phyloP scores from a whole-genome alignment of 148 eudicot genomes.

The Mesembryanthemum crystallinum region DNA sequence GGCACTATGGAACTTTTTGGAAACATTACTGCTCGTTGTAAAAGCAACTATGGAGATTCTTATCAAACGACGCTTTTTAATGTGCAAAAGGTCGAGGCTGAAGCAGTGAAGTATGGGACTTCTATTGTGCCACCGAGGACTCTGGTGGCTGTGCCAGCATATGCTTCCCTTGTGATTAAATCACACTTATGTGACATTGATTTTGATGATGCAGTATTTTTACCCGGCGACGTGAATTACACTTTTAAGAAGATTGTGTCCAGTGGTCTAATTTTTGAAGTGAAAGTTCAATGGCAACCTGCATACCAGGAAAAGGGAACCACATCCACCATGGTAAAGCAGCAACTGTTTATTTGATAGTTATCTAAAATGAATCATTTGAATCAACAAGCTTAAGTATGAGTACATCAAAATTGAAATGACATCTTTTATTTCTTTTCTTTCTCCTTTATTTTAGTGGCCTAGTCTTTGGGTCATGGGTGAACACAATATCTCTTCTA shows the following conservation, averaged over 20 bases:
- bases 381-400: too few relatives aligned
- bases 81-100: neutral
- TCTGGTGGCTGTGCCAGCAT: neutral
- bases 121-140: neutral
- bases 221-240: neutral
- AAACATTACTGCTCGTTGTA: too few relatives aligned
- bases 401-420: too few relatives aligned
- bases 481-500: too few relatives aligned
- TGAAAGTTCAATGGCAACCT: neutral
- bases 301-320: too few relatives aligned
- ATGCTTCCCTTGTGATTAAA: neutral
- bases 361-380: too few relatives aligned
- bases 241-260: neutral
- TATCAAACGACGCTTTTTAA: neutral
- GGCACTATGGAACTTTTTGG: too few relatives aligned
- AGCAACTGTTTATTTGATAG: too few relatives aligned
- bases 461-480: too few relatives aligned
- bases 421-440: too few relatives aligned
- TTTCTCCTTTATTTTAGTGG: too few relatives aligned
- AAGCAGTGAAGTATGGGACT: neutral
- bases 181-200: neutral
- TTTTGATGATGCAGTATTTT: neutral
- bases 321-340: too few relatives aligned
- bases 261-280: neutral
- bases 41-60: neutral